Conservation (phyloP, 179 eudicot species). For the Silene coronaria region DNA sequence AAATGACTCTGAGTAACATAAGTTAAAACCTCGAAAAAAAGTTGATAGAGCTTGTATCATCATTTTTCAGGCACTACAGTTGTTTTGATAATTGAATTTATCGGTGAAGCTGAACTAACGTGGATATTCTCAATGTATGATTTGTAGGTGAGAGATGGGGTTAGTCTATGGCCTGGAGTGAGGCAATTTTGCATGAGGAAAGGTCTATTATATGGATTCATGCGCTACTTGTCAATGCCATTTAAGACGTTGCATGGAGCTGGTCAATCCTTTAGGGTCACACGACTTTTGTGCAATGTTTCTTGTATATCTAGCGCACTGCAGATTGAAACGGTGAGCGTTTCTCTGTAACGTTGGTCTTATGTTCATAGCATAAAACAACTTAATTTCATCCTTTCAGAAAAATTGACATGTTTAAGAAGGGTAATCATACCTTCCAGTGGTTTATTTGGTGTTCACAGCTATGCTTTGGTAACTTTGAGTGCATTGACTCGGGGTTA, state of each 20-base stretch:
- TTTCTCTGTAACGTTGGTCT: constrained; percentile 1
- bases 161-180: constrained; percentile 59
- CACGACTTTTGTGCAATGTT: constrained; percentile 55
- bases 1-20: not conserved
- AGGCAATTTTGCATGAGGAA: constrained; percentile 68
- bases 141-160: constrained; percentile 49
- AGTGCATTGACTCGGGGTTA: not conserved
- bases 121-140: not conserved
- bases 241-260: constrained; percentile 65
- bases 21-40: not conserved
- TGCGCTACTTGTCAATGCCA: constrained; percentile 61
- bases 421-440: not conserved
- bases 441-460: not conserved
- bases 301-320: constrained; percentile 53
- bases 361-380: not conserved
- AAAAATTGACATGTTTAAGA: not conserved
- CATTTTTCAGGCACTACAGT: not conserved
- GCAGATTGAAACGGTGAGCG: constrained; percentile 74
- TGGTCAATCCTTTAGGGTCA: constrained; percentile 60
- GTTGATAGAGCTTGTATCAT: not conserved
- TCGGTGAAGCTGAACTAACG: constrained; percentile 8
- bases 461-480: not conserved
- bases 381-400: not conserved
- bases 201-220: constrained; percentile 63
- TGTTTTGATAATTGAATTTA: not conserved